Base-by-base conservation (phyloP, 1,139 yeast species). In the Suhomyces terraborum region DNA sequence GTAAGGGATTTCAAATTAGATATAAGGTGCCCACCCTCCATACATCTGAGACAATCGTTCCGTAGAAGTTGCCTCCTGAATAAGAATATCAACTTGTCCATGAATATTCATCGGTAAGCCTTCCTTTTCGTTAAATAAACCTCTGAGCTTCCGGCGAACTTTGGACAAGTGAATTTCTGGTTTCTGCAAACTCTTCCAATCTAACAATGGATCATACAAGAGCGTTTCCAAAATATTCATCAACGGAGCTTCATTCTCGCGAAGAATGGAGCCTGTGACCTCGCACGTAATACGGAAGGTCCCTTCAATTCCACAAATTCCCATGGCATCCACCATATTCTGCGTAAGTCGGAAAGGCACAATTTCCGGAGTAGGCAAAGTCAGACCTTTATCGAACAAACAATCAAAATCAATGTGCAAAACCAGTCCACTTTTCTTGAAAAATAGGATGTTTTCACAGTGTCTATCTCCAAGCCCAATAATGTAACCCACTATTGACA, bases 381-480 rank as follows among this genome's bases (percentile, higher is more conserved):
- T 75, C 8, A 80, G 79, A 22, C 87, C 88, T 55, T 85, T 93
- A 55, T 88, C 98, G 58, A 94, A 94, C 35, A 94, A 68, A 66
- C 98, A 93, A 58, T 94, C 98, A 62, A 93, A 94, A 63, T 94
- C 99, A 44, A 94, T 97, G 61, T 94, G 99, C 48, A 94, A 67
- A 0, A 89, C 80, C 8, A 81, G 81, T 1, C 98, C 98, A 2
- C 81, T 77, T 32, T 75, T 77, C 51, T 84, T 83, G 55, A 84
- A 79, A 36, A 93, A 69, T 41, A 94, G 64, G 19, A 94, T 79
- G 56, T 94, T 94, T 57, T 94, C 98, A 54, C 96, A 87, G 59
- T 94, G 99, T 22, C 99, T 73, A 62, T 94, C 99, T 16, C 99
- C 99, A 37, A 94, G 73, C 6, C 96, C 94, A 36, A 85, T 71